Evolutionary conservation across 306 rosid species (phyloP).

Genomic region (Vigna hirtella): DNA sequence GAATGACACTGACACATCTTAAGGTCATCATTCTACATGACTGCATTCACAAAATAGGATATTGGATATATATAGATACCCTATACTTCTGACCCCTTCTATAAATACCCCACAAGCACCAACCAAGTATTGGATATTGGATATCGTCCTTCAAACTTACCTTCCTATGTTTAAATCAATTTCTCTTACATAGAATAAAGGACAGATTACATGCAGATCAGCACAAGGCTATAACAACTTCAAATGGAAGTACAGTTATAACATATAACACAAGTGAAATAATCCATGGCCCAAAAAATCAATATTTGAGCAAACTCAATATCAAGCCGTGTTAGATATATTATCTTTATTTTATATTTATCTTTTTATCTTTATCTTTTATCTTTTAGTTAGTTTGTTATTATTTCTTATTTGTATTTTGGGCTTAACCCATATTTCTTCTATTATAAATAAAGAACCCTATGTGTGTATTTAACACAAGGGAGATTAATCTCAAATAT

Average conservation of each 20-base stretch:
- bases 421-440: too few species aligned
- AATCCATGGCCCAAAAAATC: not conserved
- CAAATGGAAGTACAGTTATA: conserved; percentile 2
- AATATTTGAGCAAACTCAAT: not conserved
- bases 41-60: conserved; percentile 15
- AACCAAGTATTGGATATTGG: not conserved
- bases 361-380: too few species aligned
- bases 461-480: too few species aligned
- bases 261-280: not conserved
- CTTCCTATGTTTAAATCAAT: not conserved
- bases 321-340: too few species aligned
- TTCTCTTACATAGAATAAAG: conserved; percentile 17
- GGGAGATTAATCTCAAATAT: too few species aligned
- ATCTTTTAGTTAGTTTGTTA: too few species aligned
- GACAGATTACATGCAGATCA: conserved; percentile 14
- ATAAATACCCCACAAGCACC: not conserved
- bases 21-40: conserved; percentile 19
- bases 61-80: not conserved
- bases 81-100: not conserved
- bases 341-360: too few species aligned
- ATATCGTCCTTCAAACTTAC: not conserved
- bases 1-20: not conserved
- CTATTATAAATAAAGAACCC: too few species aligned
- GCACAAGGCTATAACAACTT: conserved; percentile 1
- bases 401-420: too few species aligned